A percentile compares a stretch with the other conserved stretches of the same genome.
phyloP scores from a whole-genome alignment of 2,329 filamentous ascomycete genomes.

The Stemphylium beticola region DNA sequence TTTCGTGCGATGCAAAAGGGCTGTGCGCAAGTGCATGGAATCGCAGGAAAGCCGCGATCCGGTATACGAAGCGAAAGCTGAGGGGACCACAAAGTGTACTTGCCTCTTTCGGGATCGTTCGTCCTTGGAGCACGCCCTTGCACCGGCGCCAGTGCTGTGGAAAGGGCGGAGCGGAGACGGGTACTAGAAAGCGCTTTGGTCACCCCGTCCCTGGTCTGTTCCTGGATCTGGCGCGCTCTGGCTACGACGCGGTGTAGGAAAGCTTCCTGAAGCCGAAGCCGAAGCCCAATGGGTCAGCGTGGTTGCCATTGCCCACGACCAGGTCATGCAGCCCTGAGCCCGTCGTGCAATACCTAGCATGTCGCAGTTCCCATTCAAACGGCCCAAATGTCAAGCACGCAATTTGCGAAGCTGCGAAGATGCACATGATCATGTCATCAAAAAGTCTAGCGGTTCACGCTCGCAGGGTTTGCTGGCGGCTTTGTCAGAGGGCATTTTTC shows the following conservation, averaged over 20 bases:
- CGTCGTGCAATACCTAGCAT: no score
- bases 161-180: slow-evolving; percentile 21
- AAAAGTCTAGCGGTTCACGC: slow-evolving; percentile 10
- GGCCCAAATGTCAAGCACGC: background rate
- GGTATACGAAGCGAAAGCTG: slow-evolving; percentile 21
- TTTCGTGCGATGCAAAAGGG: slow-evolving; percentile 21
- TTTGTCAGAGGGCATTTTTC: slow-evolving; percentile 41
- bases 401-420: background rate
- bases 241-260: background rate
- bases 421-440: slow-evolving; percentile 24
- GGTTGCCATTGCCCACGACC: no score
- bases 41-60: slow-evolving; percentile 11
- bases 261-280: background rate
- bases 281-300: background rate
- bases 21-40: slow-evolving; percentile 23
- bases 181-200: slow-evolving; percentile 8
- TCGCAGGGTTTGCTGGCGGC: slow-evolving; percentile 10
- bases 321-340: no score
- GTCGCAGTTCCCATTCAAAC: no score
- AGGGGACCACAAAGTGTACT: slow-evolving; percentile 16
- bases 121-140: slow-evolving; percentile 13
- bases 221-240: slow-evolving; percentile 4
- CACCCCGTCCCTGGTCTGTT: slow-evolving; percentile 8
- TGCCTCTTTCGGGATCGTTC: slow-evolving; percentile 20
- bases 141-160: slow-evolving; percentile 8